Evolutionary conservation across 768 basidiomycete genomes (phyloP), one percentile per base, ranked within the genome.

Genomic region (Boletus bicolor): DNA sequence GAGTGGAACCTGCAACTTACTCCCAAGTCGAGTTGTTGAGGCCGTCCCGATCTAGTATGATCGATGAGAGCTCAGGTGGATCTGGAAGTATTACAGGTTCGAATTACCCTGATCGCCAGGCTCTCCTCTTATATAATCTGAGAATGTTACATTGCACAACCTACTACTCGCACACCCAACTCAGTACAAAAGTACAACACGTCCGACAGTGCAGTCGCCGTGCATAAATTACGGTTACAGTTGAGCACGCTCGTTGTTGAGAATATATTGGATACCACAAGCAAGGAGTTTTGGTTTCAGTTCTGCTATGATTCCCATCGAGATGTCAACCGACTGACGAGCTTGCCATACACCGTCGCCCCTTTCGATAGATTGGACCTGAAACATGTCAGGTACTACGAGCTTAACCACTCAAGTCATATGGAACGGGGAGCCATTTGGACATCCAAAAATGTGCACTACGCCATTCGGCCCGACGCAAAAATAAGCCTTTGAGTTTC

Each of bases 371-470:
- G 58, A 37, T 68, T 68, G 17, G 67, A 63, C 46, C 48, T 55
- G 44, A 68, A 70, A n/a, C 62, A 57, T 32, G 68, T 56, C 8
- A 68, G 17, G 43, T 65, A 68, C 19, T 19, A 19, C 19, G 24
- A 44, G 51, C 26, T 60, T 70, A 24, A 30, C 35, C 17, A 56
- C 36, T 34, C 64, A 62, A 26, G 21, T 12, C 6, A 66, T 60
- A 24, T 58, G 51, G 32, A 63, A 65, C 43, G 54, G 57, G 10
- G 64, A 58, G 15, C 54, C 49, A 32, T 66, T 56, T 4, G 58
- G 52, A 54, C 48, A 60, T 14, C 65, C 65, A 37, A 67, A 24
- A 67, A n/a, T 67, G 53, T 12, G 52, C 56, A 30, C 54, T 38
- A n/a, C 54, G 44, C 65, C 67, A 67, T 36, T 68, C 64, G 36